A percentile compares a stretch with the other conserved stretches of the same genome.
Evolutionary conservation across 495 filamentous ascomycete species (phyloP).

Genomic region (Xylaria intraflava): DNA sequence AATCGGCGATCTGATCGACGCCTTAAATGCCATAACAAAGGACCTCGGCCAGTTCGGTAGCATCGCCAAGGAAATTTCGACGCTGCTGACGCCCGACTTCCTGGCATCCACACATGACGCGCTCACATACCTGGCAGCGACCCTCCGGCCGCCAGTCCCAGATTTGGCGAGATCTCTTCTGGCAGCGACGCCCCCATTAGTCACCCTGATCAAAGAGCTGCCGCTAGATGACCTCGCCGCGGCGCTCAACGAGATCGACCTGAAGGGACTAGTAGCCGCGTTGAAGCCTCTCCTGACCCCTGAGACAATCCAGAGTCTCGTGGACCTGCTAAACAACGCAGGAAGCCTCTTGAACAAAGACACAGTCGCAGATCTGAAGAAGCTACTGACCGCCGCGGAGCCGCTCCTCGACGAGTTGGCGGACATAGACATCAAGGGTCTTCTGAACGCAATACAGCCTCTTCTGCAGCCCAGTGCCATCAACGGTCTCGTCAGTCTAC

Average conservation of each 20-base stretch:
- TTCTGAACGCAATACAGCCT: constrained; percentile 15
- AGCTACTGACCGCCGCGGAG: constrained; percentile 19
- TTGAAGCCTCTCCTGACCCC: constrained; percentile 36
- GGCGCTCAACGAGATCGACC: constrained; percentile 33
- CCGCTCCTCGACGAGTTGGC: constrained; percentile 25
- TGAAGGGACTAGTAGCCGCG: constrained; percentile 38
- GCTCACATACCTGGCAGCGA: constrained; percentile 27
- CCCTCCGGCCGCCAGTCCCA: constrained; percentile 28
- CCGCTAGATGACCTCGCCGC: constrained; percentile 27
- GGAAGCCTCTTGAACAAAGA: constrained; percentile 34
- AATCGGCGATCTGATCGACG: constrained; percentile 16
- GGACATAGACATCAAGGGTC: constrained; percentile 23
- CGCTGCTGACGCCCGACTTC: constrained; percentile 27
- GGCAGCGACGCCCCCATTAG: constrained; percentile 22
- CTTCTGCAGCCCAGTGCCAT: constrained; percentile 34
- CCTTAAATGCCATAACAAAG: constrained; percentile 19
- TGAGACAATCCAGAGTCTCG: constrained; percentile 35
- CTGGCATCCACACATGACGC: constrained; percentile 27
- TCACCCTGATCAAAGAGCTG: constrained; percentile 24
- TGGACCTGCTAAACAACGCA: constrained; percentile 40
- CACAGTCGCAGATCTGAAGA: constrained; percentile 39
- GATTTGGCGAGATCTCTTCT: constrained; percentile 21
- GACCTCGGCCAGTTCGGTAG: constrained; percentile 17
- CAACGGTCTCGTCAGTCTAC: constrained; percentile 32
- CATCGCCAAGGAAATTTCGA: constrained; percentile 18